Evolutionary conservation across 176 grass and related monocot genomes (phyloP), one percentile per base, ranked within the genome.

Genomic region (Zoysia japonica): DNA sequence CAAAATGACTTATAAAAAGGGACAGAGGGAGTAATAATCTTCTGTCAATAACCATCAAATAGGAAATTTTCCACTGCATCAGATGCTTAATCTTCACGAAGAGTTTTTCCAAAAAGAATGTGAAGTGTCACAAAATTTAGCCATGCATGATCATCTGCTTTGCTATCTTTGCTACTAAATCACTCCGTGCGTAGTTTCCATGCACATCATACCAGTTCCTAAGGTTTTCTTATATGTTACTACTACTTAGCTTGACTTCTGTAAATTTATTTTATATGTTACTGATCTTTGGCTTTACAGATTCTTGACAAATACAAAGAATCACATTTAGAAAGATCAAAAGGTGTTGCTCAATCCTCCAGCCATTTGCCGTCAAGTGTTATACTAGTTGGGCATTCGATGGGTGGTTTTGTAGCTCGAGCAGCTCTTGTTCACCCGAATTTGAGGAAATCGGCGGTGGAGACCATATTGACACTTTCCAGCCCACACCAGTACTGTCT

Each of bases 371-470:
- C 96, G 45, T 89, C 86, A 47, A 91, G 88, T 89, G 88, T 98
- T 65, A 95, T 98, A 83, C 78, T 99, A 41, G 86, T 99, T 85
- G 96, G 96, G 28, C 96, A 99, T 85, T 99, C 96, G 14, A 99
- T 99, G 96, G 96, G 96, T 81, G 96, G 96, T 82, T 99, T 99
- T 87, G 96, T 99, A 12, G 92, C 96, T 79, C 91, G 96, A 90
- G 96, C 96, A 79, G 89, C 96, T 82, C 75, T 86, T 78, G 81
- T 95, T 43, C 96, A 98, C 67, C 82, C 92, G 13, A 72, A 80
- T 71, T 84, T 98, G 20, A 87, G 90, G 70, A 94, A 91, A 84
- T 86, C 86, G 49, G 74, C 81, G 3, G 96, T 98, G 57, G 87
- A 94, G 76, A 98, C 92, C 66, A 92, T 98, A 90, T 39, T 98